Evolutionary conservation across 805 yeast genomes (phyloP).

Genomic region (Candida cerambycidarum): DNA sequence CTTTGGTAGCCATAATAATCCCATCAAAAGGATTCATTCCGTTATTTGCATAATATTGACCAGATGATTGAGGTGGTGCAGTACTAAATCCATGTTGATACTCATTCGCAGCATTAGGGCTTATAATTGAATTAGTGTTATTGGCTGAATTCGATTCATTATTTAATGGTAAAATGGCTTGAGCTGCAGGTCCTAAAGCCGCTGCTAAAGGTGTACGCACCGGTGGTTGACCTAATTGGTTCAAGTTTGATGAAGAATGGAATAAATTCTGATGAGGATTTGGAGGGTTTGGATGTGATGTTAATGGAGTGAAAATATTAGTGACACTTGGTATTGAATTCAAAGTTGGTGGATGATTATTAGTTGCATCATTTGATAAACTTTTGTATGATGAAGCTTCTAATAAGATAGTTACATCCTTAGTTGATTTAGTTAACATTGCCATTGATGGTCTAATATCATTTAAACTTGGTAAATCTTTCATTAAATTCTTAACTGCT

Average conservation of each 20-base stretch:
- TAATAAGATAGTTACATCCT: slow-evolving; percentile 84
- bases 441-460: slow-evolving; percentile 81
- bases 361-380: slow-evolving; percentile 24
- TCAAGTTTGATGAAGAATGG: slow-evolving; percentile 12
- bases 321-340: slow-evolving; percentile 32
- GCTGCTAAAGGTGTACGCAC: slow-evolving; percentile 28
- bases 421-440: slow-evolving; percentile 79
- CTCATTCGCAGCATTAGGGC: slow-evolving; percentile 16
- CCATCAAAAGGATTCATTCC: slow-evolving; percentile 42
- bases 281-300: slow-evolving; percentile 24
- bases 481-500: slow-evolving; percentile 77
- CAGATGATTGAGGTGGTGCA: slow-evolving; percentile 32
- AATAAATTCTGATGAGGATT: background rate
- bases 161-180: slow-evolving; percentile 21
- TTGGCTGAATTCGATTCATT: slow-evolving; percentile 7
- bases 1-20: slow-evolving; percentile 26
- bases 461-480: slow-evolving; percentile 74
- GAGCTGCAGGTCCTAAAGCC: slow-evolving; percentile 28
- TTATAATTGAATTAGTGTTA: slow-evolving; percentile 9
- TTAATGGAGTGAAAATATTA: slow-evolving; percentile 30
- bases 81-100: slow-evolving; percentile 12
- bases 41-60: slow-evolving; percentile 34
- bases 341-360: slow-evolving; percentile 24
- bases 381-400: slow-evolving; percentile 48
- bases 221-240: slow-evolving; percentile 17